A percentile compares a stretch with the other conserved stretches of the same genome.
These are phyloP conservation scores for Fallopia convolvulus DNA, from an alignment of 148 eudicot genomes.

Conservation along the genomic window DNA sequence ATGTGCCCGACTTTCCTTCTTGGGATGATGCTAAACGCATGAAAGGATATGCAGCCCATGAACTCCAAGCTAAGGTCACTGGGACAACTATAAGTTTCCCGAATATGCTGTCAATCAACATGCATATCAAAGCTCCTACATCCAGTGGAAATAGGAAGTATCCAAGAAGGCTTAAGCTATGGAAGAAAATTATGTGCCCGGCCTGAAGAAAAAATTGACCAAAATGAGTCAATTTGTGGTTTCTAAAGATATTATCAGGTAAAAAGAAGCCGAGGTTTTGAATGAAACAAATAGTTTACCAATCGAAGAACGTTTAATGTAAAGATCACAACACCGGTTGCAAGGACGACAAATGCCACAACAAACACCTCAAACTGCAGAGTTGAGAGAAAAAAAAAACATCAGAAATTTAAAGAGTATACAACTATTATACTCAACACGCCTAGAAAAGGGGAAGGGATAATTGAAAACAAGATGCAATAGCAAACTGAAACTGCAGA, in stretches of 20 bases:
- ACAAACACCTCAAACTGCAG: slow-evolving; percentile 95
- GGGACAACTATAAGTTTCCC: slow-evolving; percentile 70
- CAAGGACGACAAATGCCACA: slow-evolving; percentile 95
- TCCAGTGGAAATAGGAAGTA: slow-evolving; percentile 93
- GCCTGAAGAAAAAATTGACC: slow-evolving; percentile 40
- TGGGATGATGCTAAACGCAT: slow-evolving; percentile 88
- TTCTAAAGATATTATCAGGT: background rate
- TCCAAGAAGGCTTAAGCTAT: slow-evolving; percentile 88
- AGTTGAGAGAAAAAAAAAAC: background rate
- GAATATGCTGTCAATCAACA: slow-evolving; percentile 79
- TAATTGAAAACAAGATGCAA: background rate
- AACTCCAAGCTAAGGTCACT: slow-evolving; percentile 91
- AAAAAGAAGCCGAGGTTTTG: background rate
- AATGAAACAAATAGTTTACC: slow-evolving; percentile 47
- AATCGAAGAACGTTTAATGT: slow-evolving; percentile 87
- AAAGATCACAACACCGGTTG: slow-evolving; percentile 92
- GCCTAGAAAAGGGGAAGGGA: background rate
- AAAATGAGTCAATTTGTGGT: background rate
- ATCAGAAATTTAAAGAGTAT: background rate
- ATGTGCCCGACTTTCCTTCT: slow-evolving; percentile 97
- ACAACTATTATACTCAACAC: background rate
- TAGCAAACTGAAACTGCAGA: background rate
- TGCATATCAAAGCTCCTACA: slow-evolving; percentile 81
- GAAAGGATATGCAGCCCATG: slow-evolving; percentile 99
- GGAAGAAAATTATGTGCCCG: slow-evolving; percentile 98